Evolutionary conservation across 2,329 filamentous ascomycete genomes (phyloP), one percentile per base, ranked within the genome.

Genomic region (Leptographium procerum): DNA sequence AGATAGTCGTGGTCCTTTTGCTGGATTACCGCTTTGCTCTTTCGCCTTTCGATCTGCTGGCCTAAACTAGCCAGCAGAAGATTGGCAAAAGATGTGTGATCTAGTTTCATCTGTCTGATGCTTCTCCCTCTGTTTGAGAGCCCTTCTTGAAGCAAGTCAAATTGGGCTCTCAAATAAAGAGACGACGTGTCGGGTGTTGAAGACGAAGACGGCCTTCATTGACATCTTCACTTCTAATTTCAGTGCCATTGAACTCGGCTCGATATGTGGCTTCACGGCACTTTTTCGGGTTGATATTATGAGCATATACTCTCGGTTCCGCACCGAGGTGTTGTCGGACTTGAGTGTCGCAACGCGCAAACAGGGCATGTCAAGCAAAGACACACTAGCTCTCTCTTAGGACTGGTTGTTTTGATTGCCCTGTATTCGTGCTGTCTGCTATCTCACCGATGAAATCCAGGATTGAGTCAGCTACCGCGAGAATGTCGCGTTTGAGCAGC

Each of bases 401-500:
- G 22, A 19, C 7, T 13, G 28, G 40, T 51, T 34, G 8, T 13
- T n/a, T 11, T 55, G 57, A 0, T 52, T 48, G 13, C 10, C 24
- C 11, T 22, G 9, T 22, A 22, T 3, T 26, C 45, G 47, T 19
- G n/a, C 31, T 48, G 48, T 52, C 56, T 56, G 63, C 67, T 64
- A 69, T 75, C 82, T 89, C 88, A 90, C 85, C 77, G 85, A 90
- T 87, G 66, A 91, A 92, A 91, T 78, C 63, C 64, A 88, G 75
- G 74, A 75, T 88, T 87, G 89, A 91, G 88, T 91, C 78, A 84
- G 82, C 83, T 86, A 88, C 83, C 84, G 80, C 77, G 86, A 91
- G 88, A 94, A 94, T 92, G 88, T 86, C 84, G 89, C 88, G 77
- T 79, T 86, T 78, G 82, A 85, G 87, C 88, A 86, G 87, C 90